Percentiles rank a stretch among this genome's conserved stretches.
Evolutionary conservation across 192 early-diverging fungal genomes (phyloP).

Genomic region (Dimargaris xerosporica): DNA sequence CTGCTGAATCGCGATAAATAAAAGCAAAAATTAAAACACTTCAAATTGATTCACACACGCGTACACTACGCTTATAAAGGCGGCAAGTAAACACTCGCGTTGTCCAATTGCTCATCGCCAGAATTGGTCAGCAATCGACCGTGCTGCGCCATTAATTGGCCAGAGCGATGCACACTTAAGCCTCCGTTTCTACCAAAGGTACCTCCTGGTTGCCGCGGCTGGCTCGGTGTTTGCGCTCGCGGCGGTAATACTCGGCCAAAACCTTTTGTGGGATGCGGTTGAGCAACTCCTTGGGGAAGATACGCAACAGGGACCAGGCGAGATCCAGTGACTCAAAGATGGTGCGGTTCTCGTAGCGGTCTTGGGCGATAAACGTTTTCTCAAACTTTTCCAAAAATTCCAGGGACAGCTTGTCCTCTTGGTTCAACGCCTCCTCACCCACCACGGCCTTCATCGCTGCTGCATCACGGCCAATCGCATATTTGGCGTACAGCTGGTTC

Average conservation of each 20-base stretch:
- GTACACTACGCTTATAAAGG: too few relatives aligned
- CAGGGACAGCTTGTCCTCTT: conserved; percentile 91
- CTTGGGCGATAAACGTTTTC: conserved; percentile 92
- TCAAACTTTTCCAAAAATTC: conserved; percentile 99
- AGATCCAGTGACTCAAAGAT: conserved; percentile 94
- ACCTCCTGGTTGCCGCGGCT: conserved; percentile 12
- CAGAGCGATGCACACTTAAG: neutral
- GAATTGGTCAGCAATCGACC: too few relatives aligned
- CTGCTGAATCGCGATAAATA: too few relatives aligned
- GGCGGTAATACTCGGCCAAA: conserved; percentile 86
- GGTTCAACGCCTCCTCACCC: conserved; percentile 96
- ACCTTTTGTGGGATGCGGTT: conserved; percentile 97
- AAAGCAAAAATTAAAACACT: too few relatives aligned
- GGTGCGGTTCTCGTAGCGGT: conserved; percentile 87
- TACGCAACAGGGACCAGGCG: conserved; percentile 96
- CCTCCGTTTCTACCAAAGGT: neutral
- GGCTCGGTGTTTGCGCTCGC: conserved; percentile 37
- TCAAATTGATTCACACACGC: too few relatives aligned
- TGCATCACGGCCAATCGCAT: conserved; percentile 97
- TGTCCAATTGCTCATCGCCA: too few relatives aligned
- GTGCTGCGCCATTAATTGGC: too few relatives aligned
- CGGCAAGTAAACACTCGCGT: too few relatives aligned
- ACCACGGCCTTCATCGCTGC: conserved; percentile 99
- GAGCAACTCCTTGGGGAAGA: conserved; percentile 99
- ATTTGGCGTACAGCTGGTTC: conserved; percentile 99